Evolutionary conservation across 352 stramenopile species (phyloP), one percentile per base, ranked within the genome.

Genomic region (Pythium guiyangense): DNA sequence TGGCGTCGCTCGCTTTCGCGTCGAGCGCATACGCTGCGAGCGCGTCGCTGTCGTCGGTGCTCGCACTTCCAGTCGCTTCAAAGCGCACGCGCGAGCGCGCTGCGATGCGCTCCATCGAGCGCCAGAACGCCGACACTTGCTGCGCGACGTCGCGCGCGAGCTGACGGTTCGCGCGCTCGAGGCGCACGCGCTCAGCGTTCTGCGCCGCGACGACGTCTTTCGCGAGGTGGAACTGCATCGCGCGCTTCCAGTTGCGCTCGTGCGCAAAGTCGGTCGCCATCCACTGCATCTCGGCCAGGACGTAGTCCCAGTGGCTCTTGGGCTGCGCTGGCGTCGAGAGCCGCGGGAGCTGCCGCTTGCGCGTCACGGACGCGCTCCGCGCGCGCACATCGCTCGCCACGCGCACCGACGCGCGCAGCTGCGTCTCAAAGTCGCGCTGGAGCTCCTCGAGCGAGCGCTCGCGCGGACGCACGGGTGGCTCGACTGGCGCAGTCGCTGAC

Each of bases 231-330:
- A 64, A 74, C 53, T 89, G 82, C 45, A 84, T 54, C 34, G 83
- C 79, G 14, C 71, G 73, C 48, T 98, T 98, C 94, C 96, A 99
- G 66, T 98, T 98, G 6, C 95, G 78, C 68, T 99, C 96, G 67
- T 98, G 88, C 31, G 90, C 78, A 75, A 99, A 99, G 78, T 99
- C 97, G 5, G 84, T 90, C 26, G 96, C 90, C 79, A 99, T 90
- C 92, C 96, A 98, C 60, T 83, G 74, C 96, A 99, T 98, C 71
- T 99, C 96, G 37, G 98, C 85, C 9, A 99, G 66, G 6, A 98
- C 46, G 46, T 77, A 86, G 62, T 99, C 96, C 94, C 93, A 98
- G 46, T 98, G 92, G 31, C 81, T 78, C 46, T 88, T 85, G 4
- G 59, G 52, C 15, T 82, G 80, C 18, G 51, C 35, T 22, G 85